Conservation (phyloP, 2,329 filamentous ascomycete species). For the Alternaria gaisen region DNA sequence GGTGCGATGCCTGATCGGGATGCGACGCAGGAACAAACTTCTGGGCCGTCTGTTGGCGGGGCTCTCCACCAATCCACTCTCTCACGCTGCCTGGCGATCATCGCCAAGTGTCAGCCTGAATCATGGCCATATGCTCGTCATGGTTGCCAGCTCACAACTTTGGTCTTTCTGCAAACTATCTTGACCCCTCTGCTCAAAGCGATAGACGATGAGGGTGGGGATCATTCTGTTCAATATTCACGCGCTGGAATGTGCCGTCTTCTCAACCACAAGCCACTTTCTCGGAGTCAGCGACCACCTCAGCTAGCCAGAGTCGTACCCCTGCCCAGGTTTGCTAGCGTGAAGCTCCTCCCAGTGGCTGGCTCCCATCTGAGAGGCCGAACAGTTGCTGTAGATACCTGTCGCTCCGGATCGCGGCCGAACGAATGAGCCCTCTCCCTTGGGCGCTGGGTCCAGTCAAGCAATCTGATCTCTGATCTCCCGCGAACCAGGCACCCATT, state of each 20-base stretch:
- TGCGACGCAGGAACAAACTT: conserved; percentile 20
- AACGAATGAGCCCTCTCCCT: conserved; percentile 6
- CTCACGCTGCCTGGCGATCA: conserved; percentile 22
- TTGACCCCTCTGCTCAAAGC: neutral
- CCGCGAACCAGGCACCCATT: conserved; percentile 6
- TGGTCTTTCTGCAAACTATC: neutral
- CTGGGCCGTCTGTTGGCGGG: conserved; percentile 15
- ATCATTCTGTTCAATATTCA: neutral
- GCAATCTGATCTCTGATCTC: conserved; percentile 8
- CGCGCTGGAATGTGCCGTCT: neutral
- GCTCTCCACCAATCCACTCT: conserved; percentile 19
- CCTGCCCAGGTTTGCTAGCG: conserved; percentile 17
- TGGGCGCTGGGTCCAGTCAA: conserved; percentile 9
- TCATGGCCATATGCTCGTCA: conserved; percentile 9
- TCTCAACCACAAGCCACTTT: neutral
- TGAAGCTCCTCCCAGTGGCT: conserved; percentile 17
- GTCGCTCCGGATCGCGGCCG: conserved; percentile 11
- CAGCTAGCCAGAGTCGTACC: conserved; percentile 24
- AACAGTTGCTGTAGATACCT: conserved; percentile 13
- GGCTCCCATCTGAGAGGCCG: neutral
- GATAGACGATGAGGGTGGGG: neutral
- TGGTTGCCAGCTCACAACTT: neutral
- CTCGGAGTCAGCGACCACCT: conserved; percentile 10
- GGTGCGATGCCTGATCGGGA: conserved; percentile 21
- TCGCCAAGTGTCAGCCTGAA: conserved; percentile 19